Percentiles rank a stretch among this genome's conserved stretches.
These are phyloP conservation scores for Chytridium lagenaria DNA, from an alignment of 371 early-diverging fungal species.

Conservation along the genomic window DNA sequence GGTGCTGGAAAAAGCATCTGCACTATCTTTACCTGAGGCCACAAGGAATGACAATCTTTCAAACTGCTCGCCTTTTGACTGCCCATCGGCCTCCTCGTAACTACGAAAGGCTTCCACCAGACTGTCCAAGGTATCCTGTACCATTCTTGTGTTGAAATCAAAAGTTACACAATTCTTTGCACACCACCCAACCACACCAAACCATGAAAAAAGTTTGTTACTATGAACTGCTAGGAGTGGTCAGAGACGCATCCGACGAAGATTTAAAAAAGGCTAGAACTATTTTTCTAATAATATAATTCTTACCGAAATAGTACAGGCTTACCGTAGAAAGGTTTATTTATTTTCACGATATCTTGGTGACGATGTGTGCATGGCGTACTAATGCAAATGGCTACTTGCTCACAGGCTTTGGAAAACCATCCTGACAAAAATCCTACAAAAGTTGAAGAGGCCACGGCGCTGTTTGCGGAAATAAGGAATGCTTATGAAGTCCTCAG, in stretches of 20 bases:
- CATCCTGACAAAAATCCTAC: slow-evolving; percentile 95
- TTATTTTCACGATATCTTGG: neutral
- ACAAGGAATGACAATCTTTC: neutral
- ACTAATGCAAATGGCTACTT: neutral
- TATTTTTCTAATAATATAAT: neutral
- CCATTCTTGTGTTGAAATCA: neutral
- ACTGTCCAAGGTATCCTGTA: neutral
- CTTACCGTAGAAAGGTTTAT: neutral
- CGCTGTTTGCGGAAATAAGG: slow-evolving; percentile 83
- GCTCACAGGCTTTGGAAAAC: slow-evolving; percentile 76
- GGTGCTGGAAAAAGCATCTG: neutral
- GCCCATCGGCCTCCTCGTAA: neutral
- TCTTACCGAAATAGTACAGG: neutral
- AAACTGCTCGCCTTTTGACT: neutral
- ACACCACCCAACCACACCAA: neutral
- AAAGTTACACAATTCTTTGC: neutral
- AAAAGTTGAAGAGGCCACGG: slow-evolving; percentile 82
- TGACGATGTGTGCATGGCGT: no score
- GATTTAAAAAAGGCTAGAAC: slow-evolving; percentile 74
- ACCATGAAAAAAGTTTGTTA: slow-evolving; percentile 64
- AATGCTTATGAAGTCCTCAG: slow-evolving; percentile 81
- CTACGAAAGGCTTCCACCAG: neutral
- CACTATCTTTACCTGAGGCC: neutral
- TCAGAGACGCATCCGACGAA: slow-evolving; percentile 67
- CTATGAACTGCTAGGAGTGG: slow-evolving; percentile 88